Percentiles rank a stretch among this genome's conserved stretches.
phyloP scores from a whole-genome alignment of 73 alveolate species.

The Uronychia binucleata region DNA sequence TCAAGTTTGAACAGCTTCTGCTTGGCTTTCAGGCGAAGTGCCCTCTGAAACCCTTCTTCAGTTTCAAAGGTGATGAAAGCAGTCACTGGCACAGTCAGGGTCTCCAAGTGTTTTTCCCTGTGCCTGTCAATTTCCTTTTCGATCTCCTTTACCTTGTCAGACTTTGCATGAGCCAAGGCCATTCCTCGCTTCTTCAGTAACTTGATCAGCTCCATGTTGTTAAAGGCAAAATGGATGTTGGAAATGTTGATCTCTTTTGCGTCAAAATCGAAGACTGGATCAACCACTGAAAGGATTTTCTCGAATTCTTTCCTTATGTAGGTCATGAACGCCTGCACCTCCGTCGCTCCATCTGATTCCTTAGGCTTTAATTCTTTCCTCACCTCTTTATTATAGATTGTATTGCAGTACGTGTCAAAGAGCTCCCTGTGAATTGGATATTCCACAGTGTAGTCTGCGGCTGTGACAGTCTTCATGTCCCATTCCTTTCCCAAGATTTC shows the following conservation, averaged over 20 bases:
- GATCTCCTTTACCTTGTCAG: constrained; percentile 23
- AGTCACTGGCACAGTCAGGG: constrained; percentile 43
- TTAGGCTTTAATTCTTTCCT: not conserved
- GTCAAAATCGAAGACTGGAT: not conserved
- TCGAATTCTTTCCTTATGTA: constrained; percentile 26
- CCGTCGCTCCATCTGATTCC: not conserved
- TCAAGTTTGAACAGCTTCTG: not conserved
- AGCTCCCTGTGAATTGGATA: not conserved
- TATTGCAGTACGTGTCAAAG: constrained; percentile 14
- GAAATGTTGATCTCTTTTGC: constrained; percentile 24
- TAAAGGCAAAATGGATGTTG: constrained; percentile 45
- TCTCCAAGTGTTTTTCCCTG: not conserved
- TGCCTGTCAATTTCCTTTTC: constrained; percentile 18
- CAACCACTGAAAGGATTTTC: not conserved
- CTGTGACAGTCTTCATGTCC: constrained; percentile 59
- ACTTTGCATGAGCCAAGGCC: constrained; percentile 4
- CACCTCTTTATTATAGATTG: not conserved
- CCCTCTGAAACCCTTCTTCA: constrained; percentile 51
- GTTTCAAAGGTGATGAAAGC: constrained; percentile 56
- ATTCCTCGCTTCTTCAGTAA: constrained; percentile 28
- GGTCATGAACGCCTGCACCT: constrained; percentile 7
- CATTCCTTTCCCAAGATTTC: constrained; percentile 21
- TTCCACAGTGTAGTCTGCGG: constrained; percentile 62
- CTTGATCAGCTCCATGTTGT: constrained; percentile 31
- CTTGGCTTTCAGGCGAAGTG: constrained; percentile 35